phyloP scores from a whole-genome alignment of 1,284 basidiomycete genomes.

The Trametes sp. region DNA sequence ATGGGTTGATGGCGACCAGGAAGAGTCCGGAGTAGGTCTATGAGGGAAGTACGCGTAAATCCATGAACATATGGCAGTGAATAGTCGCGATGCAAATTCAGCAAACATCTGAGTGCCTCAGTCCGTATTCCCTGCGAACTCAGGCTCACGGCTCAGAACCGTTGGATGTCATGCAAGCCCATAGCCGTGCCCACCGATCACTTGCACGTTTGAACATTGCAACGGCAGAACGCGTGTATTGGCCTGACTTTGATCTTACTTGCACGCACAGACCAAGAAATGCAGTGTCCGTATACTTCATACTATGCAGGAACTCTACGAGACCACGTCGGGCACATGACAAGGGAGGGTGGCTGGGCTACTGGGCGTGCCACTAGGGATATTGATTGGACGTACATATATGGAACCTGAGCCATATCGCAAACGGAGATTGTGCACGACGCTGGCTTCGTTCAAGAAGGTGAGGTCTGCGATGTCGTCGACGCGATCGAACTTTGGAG shows the following conservation, averaged over 20 bases:
- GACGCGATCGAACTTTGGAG: constrained; percentile 97
- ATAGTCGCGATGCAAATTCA: no score
- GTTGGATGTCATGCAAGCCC: no score
- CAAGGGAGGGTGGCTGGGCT: not conserved
- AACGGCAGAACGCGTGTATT: no score
- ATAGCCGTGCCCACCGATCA: no score
- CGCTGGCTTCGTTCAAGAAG: constrained; percentile 97
- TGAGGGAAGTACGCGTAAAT: not conserved
- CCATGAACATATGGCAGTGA: not conserved
- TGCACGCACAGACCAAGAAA: no score
- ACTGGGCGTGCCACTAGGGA: not conserved
- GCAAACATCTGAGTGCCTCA: no score
- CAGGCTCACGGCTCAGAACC: no score
- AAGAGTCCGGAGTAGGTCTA: constrained; percentile 97
- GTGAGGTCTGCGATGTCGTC: constrained; percentile 99
- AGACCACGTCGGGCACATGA: no score
- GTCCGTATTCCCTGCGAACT: no score
- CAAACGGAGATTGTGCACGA: constrained; percentile 94
- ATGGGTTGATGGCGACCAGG: constrained; percentile 98
- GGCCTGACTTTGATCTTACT: no score
- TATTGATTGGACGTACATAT: constrained; percentile 64
- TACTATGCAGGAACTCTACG: no score
- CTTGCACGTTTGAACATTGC: no score
- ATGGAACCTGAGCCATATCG: constrained; percentile 94
- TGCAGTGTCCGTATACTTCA: not conserved